Evolutionary conservation across 768 basidiomycete species (phyloP), one percentile per base, ranked within the genome.

Genomic region (Tricholoma bakamatsutake): DNA sequence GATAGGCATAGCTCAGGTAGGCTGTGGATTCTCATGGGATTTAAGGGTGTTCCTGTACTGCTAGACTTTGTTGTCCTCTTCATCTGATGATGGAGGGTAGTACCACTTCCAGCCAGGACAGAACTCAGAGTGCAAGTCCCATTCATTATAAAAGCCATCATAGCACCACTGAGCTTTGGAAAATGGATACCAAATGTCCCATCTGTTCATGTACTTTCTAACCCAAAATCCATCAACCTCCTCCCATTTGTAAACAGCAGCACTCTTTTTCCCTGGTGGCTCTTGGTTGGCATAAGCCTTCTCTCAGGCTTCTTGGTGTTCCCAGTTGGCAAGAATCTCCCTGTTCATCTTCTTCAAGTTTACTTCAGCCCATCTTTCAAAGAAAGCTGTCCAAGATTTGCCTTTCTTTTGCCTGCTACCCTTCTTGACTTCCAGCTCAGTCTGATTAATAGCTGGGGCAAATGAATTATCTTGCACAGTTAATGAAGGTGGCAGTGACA

Each of bases 211-310:
- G 24, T 15, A 17, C 35, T 50, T 50, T 17, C 49, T 50, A 50
- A 34, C 17, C 49, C 49, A 50, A 50, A 50, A 50, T 50, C 49
- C 15, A 13, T 50, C 49, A 18, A 34, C 49, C 21, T 50, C 24
- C 49, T 34, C 49, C 49, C 49, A 50, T 34, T 50, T 31, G 10
- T 34, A 50, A 13, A 50, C 49, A 50, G 10, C 17, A 17, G 49
- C 17, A 4, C 49, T 31, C 21, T 34, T 50, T 27, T 34, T 34
- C 49, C 49, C 49, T 50, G 49, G 49, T 31, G 35, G 33, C 11
- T 50, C 17, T 12, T 34, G 33, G 21, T 33, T 50, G 24, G 35
- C 10, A 9, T 37, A 17, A 34, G 31, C 43, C 43, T 46, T 46
- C 43, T 46, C 35, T 50, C n/a, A 15, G 13, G 33, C 35, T 9